These are phyloP conservation scores for Cordyceps pruinosa DNA, from an alignment of 2,329 filamentous ascomycete species.

Conservation along the genomic window DNA sequence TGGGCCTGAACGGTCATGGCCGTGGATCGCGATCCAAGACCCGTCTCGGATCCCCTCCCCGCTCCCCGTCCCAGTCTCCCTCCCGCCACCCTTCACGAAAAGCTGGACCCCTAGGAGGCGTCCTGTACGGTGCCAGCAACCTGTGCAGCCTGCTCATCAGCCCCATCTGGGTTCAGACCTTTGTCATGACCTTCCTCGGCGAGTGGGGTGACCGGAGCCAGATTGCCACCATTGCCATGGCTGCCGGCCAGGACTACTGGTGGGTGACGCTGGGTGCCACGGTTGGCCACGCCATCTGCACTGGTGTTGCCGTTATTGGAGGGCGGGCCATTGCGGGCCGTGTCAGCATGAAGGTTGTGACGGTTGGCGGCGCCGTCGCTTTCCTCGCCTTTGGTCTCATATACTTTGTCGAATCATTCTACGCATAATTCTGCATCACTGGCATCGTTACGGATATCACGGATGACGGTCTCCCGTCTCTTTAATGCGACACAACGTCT, in stretches of 20 bases:
- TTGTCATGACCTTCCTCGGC: constrained; percentile 96
- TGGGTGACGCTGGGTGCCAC: constrained; percentile 91
- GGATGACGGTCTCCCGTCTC: neutral
- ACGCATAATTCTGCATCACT: constrained; percentile 31
- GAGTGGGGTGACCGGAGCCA: constrained; percentile 98
- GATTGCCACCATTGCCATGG: constrained; percentile 98
- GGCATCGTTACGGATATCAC: neutral
- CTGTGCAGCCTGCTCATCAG: constrained; percentile 81
- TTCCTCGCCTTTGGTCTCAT: constrained; percentile 90
- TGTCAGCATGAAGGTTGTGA: constrained; percentile 94
- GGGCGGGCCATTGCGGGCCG: constrained; percentile 86
- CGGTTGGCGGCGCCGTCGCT: constrained; percentile 80
- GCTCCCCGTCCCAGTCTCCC: constrained; percentile 72
- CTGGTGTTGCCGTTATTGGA: constrained; percentile 82
- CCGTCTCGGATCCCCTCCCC: constrained; percentile 71
- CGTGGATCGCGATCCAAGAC: constrained; percentile 67
- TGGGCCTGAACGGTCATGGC: constrained; percentile 60
- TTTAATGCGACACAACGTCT: neutral
- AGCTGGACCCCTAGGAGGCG: constrained; percentile 30
- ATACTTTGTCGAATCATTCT: constrained; percentile 77
- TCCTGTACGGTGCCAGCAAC: constrained; percentile 67
- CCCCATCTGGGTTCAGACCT: constrained; percentile 97
- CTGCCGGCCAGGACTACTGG: constrained; percentile 96
- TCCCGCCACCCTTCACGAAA: constrained; percentile 51
- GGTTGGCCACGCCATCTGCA: constrained; percentile 81